Percentiles rank a stretch among this genome's conserved stretches.
Evolutionary conservation across 2,329 filamentous ascomycete genomes (phyloP).

Genomic region (Venturia asperata): DNA sequence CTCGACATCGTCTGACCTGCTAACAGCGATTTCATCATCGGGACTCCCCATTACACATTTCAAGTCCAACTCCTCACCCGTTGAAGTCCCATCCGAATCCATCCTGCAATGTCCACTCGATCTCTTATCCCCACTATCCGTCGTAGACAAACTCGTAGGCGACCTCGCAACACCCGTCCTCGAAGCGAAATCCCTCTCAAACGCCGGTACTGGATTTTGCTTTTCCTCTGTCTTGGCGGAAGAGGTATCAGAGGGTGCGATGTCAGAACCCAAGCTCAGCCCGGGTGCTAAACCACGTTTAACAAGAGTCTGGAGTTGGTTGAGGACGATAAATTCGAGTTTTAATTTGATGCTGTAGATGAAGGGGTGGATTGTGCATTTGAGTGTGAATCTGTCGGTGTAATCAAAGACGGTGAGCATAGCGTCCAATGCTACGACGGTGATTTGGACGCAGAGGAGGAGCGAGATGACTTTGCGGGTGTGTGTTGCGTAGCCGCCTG

Average conservation of each 20-base stretch:
- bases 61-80: conserved; percentile 7
- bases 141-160: neutral
- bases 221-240: neutral
- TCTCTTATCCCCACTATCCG: neutral
- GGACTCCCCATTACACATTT: neutral
- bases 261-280: neutral
- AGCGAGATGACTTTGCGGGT: conserved; percentile 17
- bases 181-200: neutral
- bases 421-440: conserved; percentile 13
- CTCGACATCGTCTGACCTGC: neutral
- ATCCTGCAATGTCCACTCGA: neutral
- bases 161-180: neutral
- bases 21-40: neutral
- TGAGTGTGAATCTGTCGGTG: conserved; percentile 15
- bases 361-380: conserved; percentile 18
- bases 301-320: conserved; percentile 16
- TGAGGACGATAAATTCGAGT: conserved; percentile 19
- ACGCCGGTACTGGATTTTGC: neutral
- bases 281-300: conserved; percentile 7
- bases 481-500: neutral
- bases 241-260: neutral
- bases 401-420: conserved; percentile 17
- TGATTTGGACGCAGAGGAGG: conserved; percentile 11
- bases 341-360: conserved; percentile 19
- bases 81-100: neutral